Base-by-base conservation (phyloP, 495 filamentous ascomycete genomes). In the Chaetomium tenue region DNA sequence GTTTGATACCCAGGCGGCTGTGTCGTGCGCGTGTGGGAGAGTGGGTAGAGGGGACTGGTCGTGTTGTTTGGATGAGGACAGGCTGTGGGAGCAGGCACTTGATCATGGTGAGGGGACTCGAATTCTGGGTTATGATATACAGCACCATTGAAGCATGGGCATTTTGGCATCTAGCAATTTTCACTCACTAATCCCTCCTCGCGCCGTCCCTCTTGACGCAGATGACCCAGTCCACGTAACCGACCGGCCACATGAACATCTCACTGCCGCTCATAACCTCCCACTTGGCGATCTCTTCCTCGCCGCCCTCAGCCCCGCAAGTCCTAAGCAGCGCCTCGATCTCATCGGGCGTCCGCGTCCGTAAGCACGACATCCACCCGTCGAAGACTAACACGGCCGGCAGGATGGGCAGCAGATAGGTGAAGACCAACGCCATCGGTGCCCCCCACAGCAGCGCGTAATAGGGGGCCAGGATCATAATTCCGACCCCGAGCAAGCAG, bases 381-480 rank as follows among this genome's bases (percentile, higher is more conserved):
- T 92, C 89, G 65, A 86, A 86, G 7, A 86, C 81, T 16, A 89
- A 61, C 9, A 88, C 81, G 50, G 86, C 80, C 0, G 89, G 88
- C 25, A 89, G 77, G 8, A 89, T 68, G 0, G 89, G 89, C 0
- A 91, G 59, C 6, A 84, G 58, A 68, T 87, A 91, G 0, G 87
- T 88, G 68, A 84, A 89, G 66, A 89, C 76, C 26, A 91, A 75
- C 37, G 86, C 83, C 25, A 75, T 44, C 23, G 82, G 83, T 7
- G 82, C 81, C 61, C 80, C 74, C 86, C 85, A 87, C 11, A 69
- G 25, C 18, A 67, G 56, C 37, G 86, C 86, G 74, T 83, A 85
- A 61, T 82, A 85, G 0, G 84, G 83, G 16, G 86, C 85, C 46
- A 83, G 72, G 37, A 84, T 57, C 39, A 86, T 68, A 54, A 86